Conservation (phyloP, 2,329 filamentous ascomycete species). For the Drechslerella coelobrocha region DNA sequence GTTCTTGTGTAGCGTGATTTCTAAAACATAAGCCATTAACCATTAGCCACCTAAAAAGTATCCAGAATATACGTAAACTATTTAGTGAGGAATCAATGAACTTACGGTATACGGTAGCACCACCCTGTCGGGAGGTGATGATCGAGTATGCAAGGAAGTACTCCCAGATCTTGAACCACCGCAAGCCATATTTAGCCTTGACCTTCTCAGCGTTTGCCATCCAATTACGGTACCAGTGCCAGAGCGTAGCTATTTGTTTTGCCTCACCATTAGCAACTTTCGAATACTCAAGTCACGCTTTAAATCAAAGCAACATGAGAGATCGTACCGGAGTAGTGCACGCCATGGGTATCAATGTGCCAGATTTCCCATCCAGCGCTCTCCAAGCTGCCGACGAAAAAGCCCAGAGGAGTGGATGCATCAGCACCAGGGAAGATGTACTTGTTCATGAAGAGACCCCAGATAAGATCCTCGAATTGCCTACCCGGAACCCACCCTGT, state of each 20-base stretch:
- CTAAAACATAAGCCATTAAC: too few species aligned
- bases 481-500: constrained; percentile 25
- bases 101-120: constrained; percentile 76
- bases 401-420: constrained; percentile 89
- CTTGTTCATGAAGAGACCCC: constrained; percentile 99
- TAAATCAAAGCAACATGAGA: not conserved
- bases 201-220: constrained; percentile 91
- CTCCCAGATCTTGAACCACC: constrained; percentile 98
- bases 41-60: too few species aligned
- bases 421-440: constrained; percentile 98
- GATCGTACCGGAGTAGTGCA: constrained; percentile 58
- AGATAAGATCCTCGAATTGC: constrained; percentile 77
- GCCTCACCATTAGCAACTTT: constrained; percentile 57
- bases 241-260: constrained; percentile 85
- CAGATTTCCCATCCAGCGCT: constrained; percentile 89
- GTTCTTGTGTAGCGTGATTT: constrained; percentile 87
- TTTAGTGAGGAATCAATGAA: not conserved
- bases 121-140: constrained; percentile 82
- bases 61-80: not conserved
- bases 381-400: constrained; percentile 84
- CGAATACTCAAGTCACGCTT: not conserved
- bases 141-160: constrained; percentile 86
- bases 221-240: constrained; percentile 99
- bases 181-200: constrained; percentile 88
- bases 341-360: constrained; percentile 87